Evolutionary conservation across 371 early-diverging fungal genomes (phyloP), one percentile per base, ranked within the genome.

Genomic region (Nematocida sp.): DNA sequence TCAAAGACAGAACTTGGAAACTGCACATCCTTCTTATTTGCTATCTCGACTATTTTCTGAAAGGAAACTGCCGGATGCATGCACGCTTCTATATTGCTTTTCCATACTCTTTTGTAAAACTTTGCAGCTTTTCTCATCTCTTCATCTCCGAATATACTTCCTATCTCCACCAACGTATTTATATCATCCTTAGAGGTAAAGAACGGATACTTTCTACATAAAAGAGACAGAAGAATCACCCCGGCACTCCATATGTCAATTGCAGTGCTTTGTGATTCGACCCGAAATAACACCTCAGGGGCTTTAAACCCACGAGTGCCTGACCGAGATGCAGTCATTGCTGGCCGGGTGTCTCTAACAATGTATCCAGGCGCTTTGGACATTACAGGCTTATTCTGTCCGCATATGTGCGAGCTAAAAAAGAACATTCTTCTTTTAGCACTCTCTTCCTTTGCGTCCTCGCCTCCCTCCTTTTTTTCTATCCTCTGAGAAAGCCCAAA

Each of bases 301-400:
- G 97, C 94, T 27, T 96, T 89, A 82, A 95, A 98, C 25, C 97
- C 97, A 62, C 95, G 88, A 0, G 99, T 98, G 15, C 99, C 99
- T 13, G 95, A 96, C n/a, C 97, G 90, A 72, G 91, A 91, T 0
- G 95, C 97, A 52, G 89, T 87, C 5, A 94, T 85, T 7, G 86
- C 72, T 6, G 92, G 92, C 66, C 94, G 88, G 2, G 74, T 55
- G 80, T 89, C 89, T 64, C 75, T 62, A 33, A 86, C 70, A 50
- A 84, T 84, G 72, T 86, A 89, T 33, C 88, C 89, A 11, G 88
- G 87, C 3, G 85, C 84, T 64, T 71, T 62, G 7, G 81, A 44
- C 58, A 25, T 2, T 33, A 71, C 56, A 57, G 47, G 13, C 33
- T 27, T 60, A 15, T 23, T 60, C 54, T 52, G 33, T 27, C 42